Evolutionary conservation across 148 eudicot species (phyloP).

Genomic region (Chenopodium album): DNA sequence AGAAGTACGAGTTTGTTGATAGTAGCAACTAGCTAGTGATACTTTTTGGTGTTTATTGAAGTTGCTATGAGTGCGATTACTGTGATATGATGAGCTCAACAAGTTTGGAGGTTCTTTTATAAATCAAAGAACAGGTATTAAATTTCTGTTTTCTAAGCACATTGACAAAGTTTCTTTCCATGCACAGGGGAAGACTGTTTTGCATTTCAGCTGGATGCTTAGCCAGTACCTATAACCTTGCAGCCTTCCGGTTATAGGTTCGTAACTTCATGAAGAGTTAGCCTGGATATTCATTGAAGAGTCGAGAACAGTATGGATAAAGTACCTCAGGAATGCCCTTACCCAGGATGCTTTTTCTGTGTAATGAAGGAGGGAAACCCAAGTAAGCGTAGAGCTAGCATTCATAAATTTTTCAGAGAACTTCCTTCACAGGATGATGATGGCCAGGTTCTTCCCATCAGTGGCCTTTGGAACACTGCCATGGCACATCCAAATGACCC

Average conservation of each 20-base stretch:
- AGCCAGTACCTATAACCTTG: constrained; percentile 10
- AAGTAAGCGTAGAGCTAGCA: constrained; percentile 78
- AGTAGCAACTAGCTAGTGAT: background rate
- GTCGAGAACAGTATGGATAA: constrained; percentile 54
- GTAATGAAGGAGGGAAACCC: constrained; percentile 96
- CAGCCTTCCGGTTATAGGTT: constrained; percentile 18
- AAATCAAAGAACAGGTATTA: background rate
- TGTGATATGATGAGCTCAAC: background rate
- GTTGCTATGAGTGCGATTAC: background rate
- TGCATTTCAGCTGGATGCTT: constrained; percentile 7
- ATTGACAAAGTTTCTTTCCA: background rate
- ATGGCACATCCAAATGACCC: constrained; percentile 99
- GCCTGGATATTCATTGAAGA: constrained; percentile 5
- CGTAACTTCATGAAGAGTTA: constrained; percentile 13
- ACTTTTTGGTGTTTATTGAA: background rate
- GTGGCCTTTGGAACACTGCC: constrained; percentile 99
- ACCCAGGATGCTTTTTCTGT: constrained; percentile 97
- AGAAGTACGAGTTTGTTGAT: background rate
- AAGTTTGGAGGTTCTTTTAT: background rate
- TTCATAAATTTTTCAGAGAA: constrained; percentile 85
- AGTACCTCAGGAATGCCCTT: constrained; percentile 70
- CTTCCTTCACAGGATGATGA: constrained; percentile 98
- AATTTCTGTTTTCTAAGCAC: background rate
- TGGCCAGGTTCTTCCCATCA: constrained; percentile 96
- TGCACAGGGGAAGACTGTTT: background rate